phyloP scores from a whole-genome alignment of 768 basidiomycete genomes.

The Tylopilus felleus region DNA sequence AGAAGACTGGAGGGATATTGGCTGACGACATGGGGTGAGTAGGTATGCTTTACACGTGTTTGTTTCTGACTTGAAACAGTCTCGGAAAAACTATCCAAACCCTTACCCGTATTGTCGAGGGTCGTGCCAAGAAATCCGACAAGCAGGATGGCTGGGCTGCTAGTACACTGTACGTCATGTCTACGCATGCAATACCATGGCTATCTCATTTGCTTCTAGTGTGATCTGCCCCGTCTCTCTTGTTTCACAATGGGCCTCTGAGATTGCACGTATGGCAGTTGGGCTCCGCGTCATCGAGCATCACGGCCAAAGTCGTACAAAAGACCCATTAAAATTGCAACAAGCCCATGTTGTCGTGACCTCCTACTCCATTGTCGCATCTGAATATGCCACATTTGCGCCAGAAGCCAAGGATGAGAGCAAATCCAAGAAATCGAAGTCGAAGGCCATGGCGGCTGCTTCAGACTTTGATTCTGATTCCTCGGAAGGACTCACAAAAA shows the following conservation, averaged over 20 bases:
- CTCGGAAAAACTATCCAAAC: constrained; percentile 92
- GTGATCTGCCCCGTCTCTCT: constrained; percentile 87
- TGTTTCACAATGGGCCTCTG: constrained; percentile 87
- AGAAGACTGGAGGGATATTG: constrained; percentile 81
- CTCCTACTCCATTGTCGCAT: constrained; percentile 80
- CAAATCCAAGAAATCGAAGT: constrained; percentile 43
- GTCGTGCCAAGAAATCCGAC: constrained; percentile 66
- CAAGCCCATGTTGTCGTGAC: constrained; percentile 76
- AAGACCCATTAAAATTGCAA: constrained; percentile 53
- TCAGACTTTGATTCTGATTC: constrained; percentile 34
- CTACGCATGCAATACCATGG: not conserved
- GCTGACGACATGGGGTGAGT: constrained; percentile 88
- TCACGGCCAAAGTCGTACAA: constrained; percentile 73
- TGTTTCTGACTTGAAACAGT: constrained; percentile 34
- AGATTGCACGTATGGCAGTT: constrained; percentile 70
- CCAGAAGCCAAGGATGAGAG: constrained; percentile 54
- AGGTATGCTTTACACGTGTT: not conserved
- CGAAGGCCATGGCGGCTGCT: constrained; percentile 26
- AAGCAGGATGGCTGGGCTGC: constrained; percentile 68
- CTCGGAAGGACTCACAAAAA: constrained; percentile 40
- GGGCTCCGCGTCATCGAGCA: constrained; percentile 73
- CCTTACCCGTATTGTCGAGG: constrained; percentile 81
- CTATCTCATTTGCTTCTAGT: constrained; percentile 37
- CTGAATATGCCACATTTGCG: constrained; percentile 61
- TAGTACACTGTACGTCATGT: constrained; percentile 54